Evolutionary conservation across 345 rosid species (phyloP), one percentile per base, ranked within the genome.

Genomic region (Eucalyptus pumila): DNA sequence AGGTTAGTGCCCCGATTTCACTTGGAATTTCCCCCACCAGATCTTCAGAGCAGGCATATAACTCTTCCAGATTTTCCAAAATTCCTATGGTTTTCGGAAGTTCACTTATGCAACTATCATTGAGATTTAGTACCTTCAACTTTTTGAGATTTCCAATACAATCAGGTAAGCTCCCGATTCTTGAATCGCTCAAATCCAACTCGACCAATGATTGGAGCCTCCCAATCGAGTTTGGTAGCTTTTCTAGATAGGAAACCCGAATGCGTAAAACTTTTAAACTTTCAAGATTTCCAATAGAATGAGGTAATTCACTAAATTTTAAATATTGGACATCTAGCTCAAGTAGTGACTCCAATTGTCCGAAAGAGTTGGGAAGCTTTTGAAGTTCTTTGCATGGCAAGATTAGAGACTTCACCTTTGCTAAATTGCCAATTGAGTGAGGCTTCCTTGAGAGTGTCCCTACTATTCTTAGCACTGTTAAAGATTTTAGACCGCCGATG

Each of bases 11-110:
- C 32, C 80, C 80, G 0, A 87, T 40, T 56, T 87, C 88, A 40
- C 72, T 44, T n/a, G 88, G 52, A 56, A 87, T 45, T 87, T 58
- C 27, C 11, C 80, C 80, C 15, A 42, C 76, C 9, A 87, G 0
- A 8, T 4, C 4, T 14, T 11, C 0, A 24, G 3, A 5, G 40
- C 1, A 6, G 0, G 21, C 50, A 6, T 5, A 0, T 17, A 85
- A 85, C 12, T 14, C 4, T 48, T 85, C 42, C 0, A 85, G 9
- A 42, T n/a, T 85, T 50, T 85, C 6, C 9, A 85, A 47, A 23
- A 26, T 85, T 47, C 87, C 87, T 9, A 85, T 27, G 17, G 87
- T 14, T 85, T 27, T 50, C 0, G 37, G 56, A 47, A 85, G 10
- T 47, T 85, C 52, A 44, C 13, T 47, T 27, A 85, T 19, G 19